Evolutionary conservation across 306 rosid genomes (phyloP).

Genomic region (Vicia villosa): DNA sequence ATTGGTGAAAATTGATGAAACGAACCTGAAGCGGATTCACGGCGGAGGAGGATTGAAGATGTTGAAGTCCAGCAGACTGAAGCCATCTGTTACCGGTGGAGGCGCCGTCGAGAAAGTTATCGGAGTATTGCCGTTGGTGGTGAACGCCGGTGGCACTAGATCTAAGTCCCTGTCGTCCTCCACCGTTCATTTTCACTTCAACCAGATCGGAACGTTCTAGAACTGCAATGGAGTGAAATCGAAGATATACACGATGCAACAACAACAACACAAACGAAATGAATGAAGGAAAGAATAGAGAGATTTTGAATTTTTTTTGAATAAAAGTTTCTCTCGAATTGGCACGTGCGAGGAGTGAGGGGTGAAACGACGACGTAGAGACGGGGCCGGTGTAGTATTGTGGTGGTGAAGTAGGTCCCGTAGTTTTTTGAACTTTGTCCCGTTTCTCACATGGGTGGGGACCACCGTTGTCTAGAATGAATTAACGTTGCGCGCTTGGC

Average conservation of each 20-base stretch:
- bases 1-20: neutral
- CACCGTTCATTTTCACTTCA: constrained; percentile 67
- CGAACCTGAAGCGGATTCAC: constrained; percentile 69
- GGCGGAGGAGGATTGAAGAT: constrained; percentile 69
- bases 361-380: constrained; percentile 50
- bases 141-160: constrained; percentile 80
- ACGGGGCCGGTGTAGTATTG: neutral
- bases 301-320: constrained; percentile 51
- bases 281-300: neutral
- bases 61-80: constrained; percentile 95
- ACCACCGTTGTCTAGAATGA: constrained; percentile 33
- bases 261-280: constrained; percentile 11
- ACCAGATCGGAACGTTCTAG: constrained; percentile 36
- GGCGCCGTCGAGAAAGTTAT: constrained; percentile 63
- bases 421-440: constrained; percentile 43
- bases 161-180: constrained; percentile 88
- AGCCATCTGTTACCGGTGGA: constrained; percentile 73
- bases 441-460: constrained; percentile 81
- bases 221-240: neutral
- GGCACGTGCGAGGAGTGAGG: constrained; percentile 37
- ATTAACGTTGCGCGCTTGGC: constrained; percentile 81
- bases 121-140: constrained; percentile 92
- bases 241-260: neutral
- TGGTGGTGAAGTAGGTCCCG: constrained; percentile 33
- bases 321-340: neutral